A percentile compares a stretch with the other conserved stretches of the same genome.
Conservation (phyloP, 352 stramenopile species). For the Pythium sp. region DNA sequence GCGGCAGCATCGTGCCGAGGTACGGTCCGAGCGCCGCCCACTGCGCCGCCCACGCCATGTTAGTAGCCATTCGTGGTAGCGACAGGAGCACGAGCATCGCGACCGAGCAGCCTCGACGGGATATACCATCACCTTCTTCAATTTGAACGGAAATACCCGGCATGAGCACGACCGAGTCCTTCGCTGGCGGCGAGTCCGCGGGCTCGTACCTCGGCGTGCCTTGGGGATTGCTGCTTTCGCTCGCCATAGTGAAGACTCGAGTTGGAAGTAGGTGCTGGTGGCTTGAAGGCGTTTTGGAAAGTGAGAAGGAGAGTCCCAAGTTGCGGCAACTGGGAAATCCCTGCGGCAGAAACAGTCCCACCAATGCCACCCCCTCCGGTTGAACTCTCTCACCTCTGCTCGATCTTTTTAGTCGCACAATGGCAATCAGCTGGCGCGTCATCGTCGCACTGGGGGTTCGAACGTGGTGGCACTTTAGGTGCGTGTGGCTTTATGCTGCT, state of each 20-base stretch:
- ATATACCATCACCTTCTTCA: constrained; percentile 9
- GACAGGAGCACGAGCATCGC: constrained; percentile 67
- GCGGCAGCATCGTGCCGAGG: constrained; percentile 61
- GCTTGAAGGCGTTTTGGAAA: background rate
- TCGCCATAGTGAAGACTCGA: constrained; percentile 14
- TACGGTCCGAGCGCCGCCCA: constrained; percentile 72
- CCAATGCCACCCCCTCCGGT: background rate
- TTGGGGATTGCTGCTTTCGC: constrained; percentile 23
- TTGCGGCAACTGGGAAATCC: background rate
- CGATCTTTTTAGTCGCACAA: constrained; percentile 8
- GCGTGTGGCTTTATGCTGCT: background rate
- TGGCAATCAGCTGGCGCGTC: background rate
- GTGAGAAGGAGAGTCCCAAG: background rate
- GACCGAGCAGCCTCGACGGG: constrained; percentile 40
- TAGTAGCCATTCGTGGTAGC: constrained; percentile 67
- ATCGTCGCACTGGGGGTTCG: background rate
- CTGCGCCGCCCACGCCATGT: constrained; percentile 78
- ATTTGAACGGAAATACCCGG: constrained; percentile 22
- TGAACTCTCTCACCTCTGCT: background rate
- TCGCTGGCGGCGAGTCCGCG: constrained; percentile 25
- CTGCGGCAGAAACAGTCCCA: background rate
- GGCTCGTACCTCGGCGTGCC: constrained; percentile 43
- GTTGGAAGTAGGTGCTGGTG: background rate
- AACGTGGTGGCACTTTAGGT: background rate
- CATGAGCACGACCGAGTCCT: constrained; percentile 20